Base-by-base conservation (phyloP, 352 stramenopile species). In the Phytophthora foliorum region DNA sequence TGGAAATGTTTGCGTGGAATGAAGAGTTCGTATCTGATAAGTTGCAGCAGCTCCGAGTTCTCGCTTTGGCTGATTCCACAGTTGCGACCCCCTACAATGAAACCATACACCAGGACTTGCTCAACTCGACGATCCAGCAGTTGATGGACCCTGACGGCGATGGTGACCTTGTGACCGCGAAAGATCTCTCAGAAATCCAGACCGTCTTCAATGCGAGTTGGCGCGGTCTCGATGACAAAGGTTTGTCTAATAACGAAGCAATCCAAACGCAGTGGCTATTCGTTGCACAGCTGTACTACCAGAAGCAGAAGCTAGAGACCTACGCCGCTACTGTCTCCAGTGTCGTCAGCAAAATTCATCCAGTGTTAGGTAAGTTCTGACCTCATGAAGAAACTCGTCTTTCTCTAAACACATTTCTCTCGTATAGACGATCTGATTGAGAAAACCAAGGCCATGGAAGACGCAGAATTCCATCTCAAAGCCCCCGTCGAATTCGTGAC, bases 391-490 rank as follows among this genome's bases (percentile, higher is more conserved):
- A 42, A 19, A 13, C 24, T 14, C 21, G 11, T 17, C 8, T 17
- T 7, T 22, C 17, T 13, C 54, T 29, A 44, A 41, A 55, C 22
- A 24, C 25, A 9, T 10, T 24, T 21, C 41, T n/a, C 14, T 42
- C 36, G 14, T n/a, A 6, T 22, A 86, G 70, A 81, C 11, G 57
- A 71, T 0, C 44, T 91, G 2, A 72, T 80, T 17, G 7, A 31
- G 9, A 81, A 84, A 44, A 89, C 82, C 0, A 51, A 52, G 10
- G 67, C 72, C 14, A 80, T 94, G 69, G 84, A 91, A 49, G 61
- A 61, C 6, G 80, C 82, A 0, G 83, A 92, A 59, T 91, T 89
- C 27, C 53, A 65, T 13, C 67, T 94, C 50, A 90, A 94, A 49
- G 63, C 65, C 2, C 53, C 77, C 0, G 73, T 91, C 29, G 81